A percentile compares a stretch with the other conserved stretches of the same genome.
phyloP scores from a whole-genome alignment of 2,329 filamentous ascomycete species.

The Fusarium coffeatum region DNA sequence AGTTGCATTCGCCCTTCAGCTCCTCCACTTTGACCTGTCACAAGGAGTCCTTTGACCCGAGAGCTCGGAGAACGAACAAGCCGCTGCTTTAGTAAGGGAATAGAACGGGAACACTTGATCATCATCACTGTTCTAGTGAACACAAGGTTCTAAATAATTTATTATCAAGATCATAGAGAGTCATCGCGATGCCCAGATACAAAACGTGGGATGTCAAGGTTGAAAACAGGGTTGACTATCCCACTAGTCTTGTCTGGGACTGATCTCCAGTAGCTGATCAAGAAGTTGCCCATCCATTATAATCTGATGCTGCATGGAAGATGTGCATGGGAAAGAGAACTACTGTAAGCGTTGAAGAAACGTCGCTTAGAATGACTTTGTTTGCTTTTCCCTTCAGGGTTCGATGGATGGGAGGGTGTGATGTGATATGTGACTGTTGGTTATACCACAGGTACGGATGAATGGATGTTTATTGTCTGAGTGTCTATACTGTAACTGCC shows the following conservation, averaged over 20 bases:
- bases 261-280: constrained; percentile 27
- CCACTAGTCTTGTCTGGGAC: constrained; percentile 17
- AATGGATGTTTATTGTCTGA: neutral
- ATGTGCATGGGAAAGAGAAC: constrained; percentile 10
- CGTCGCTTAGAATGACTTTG: constrained; percentile 1
- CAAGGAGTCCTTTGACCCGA: constrained; percentile 8
- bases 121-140: neutral
- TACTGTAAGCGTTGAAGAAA: constrained; percentile 9
- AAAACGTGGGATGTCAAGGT: constrained; percentile 5
- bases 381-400: constrained; percentile 16
- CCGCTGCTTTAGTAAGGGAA: constrained; percentile 1
- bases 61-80: neutral
- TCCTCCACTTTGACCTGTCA: constrained; percentile 10
- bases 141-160: neutral
- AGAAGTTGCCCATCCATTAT: constrained; percentile 13
- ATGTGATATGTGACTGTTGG: neutral
- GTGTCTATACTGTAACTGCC: neutral
- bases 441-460: neutral
- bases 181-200: neutral
- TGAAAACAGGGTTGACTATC: constrained; percentile 9
- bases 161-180: neutral
- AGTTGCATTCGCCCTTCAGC: neutral
- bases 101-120: neutral
- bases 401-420: neutral
- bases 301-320: constrained; percentile 2